phyloP scores from a whole-genome alignment of 768 basidiomycete genomes.

The Leccinum arenicola region DNA sequence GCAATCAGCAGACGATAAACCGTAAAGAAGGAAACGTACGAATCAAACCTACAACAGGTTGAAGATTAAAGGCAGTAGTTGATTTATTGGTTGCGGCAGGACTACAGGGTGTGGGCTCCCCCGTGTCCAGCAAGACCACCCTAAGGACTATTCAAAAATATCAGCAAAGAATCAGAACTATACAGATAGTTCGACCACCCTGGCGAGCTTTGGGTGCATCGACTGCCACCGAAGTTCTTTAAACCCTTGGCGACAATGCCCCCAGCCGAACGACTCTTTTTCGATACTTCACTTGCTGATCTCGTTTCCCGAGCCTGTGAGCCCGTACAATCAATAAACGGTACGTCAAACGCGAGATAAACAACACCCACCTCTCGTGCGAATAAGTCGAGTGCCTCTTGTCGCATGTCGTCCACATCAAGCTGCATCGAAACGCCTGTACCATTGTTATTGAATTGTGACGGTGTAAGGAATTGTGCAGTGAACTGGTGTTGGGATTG shows the following conservation, averaged over 20 bases:
- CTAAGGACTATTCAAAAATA: constrained; percentile 5
- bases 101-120: constrained; percentile 2
- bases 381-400: too few species aligned
- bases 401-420: too few species aligned
- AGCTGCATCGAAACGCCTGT: too few species aligned
- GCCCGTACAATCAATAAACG: constrained; percentile 14
- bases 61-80: constrained; percentile 23
- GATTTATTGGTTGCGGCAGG: constrained; percentile 1
- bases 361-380: too few species aligned
- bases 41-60: constrained; percentile 44
- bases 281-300: constrained; percentile 13
- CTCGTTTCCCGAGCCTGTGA: constrained; percentile 15
- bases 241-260: not conserved
- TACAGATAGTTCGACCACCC: constrained; percentile 25
- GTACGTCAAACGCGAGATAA: too few species aligned
- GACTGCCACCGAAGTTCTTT: constrained; percentile 9
- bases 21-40: constrained; percentile 40
- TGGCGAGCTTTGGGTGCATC: constrained; percentile 44
- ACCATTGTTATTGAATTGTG: not conserved
- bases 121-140: constrained; percentile 19
- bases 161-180: not conserved
- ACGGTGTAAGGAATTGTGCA: not conserved
- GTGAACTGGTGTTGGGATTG: too few species aligned
- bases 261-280: constrained; percentile 37
- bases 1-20: not conserved